A percentile compares a stretch with the other conserved stretches of the same genome.
Conservation (phyloP, 2,329 filamentous ascomycete genomes). For the Epichloe glyceriae region DNA sequence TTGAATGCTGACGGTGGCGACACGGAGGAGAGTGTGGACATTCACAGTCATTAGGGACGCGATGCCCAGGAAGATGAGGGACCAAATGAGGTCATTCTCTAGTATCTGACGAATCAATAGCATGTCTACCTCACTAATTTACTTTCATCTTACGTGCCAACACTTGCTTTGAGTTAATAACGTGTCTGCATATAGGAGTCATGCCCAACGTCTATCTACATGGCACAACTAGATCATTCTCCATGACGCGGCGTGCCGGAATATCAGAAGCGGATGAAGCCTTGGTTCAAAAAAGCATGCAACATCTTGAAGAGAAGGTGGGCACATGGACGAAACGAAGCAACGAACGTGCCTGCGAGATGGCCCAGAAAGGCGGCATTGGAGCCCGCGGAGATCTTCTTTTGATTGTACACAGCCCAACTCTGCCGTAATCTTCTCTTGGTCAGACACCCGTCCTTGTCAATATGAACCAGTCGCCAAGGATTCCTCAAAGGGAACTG, state of each 20-base stretch:
- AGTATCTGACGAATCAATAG: background rate
- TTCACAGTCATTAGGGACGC: background rate
- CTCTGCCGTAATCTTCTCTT: too few relatives aligned
- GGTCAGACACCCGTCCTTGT: too few relatives aligned
- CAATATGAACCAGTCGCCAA: background rate
- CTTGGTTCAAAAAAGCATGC: too few relatives aligned
- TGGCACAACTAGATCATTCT: background rate
- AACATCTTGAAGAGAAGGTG: too few relatives aligned
- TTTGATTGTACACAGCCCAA: too few relatives aligned
- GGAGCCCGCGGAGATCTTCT: too few relatives aligned
- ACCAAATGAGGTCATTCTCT: background rate
- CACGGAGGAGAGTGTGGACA: background rate
- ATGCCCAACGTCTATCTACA: too few relatives aligned
- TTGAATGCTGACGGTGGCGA: background rate
- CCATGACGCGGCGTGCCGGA: background rate
- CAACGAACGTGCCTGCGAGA: too few relatives aligned
- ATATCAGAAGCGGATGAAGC: background rate
- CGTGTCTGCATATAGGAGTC: too few relatives aligned
- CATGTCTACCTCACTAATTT: background rate
- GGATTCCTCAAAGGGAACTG: background rate
- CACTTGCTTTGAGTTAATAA: too few relatives aligned
- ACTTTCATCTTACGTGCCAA: background rate
- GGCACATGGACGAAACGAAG: background rate
- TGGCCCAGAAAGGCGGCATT: too few relatives aligned
- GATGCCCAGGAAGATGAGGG: background rate